Conservation (phyloP, 352 stramenopile species). For the Pseudoperonospora humuli region DNA sequence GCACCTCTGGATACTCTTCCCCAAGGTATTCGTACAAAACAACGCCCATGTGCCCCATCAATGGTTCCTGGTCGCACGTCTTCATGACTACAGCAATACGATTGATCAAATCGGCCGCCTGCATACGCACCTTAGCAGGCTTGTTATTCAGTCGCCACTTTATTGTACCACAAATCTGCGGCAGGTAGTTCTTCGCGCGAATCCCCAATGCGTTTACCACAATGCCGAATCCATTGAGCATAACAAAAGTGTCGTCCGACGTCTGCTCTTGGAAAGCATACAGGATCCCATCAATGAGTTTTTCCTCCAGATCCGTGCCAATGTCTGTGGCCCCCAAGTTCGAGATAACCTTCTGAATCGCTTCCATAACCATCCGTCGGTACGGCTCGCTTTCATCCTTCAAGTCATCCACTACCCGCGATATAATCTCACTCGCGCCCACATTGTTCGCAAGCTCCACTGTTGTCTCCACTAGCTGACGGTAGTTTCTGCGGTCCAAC, state of each 20-base stretch:
- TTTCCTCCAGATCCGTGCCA: slow-evolving; percentile 94
- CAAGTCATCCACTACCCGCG: slow-evolving; percentile 96
- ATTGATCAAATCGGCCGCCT: slow-evolving; percentile 97
- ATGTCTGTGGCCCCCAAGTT: slow-evolving; percentile 96
- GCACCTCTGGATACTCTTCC: slow-evolving; percentile 99
- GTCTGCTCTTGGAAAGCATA: slow-evolving; percentile 99
- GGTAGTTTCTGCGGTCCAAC: slow-evolving; percentile 96
- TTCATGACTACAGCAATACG: slow-evolving; percentile 99
- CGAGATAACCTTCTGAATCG: slow-evolving; percentile 96
- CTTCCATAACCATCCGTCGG: slow-evolving; percentile 99
- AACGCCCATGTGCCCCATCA: slow-evolving; percentile 98
- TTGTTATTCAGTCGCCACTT: slow-evolving; percentile 99
- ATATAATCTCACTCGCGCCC: slow-evolving; percentile 97
- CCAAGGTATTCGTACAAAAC: slow-evolving; percentile 99
- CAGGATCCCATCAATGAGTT: slow-evolving; percentile 98
- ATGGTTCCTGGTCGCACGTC: slow-evolving; percentile 95
- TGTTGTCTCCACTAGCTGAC: slow-evolving; percentile 98
- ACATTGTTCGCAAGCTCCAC: slow-evolving; percentile 98
- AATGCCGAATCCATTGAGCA: slow-evolving; percentile 97
- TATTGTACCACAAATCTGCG: slow-evolving; percentile 98
- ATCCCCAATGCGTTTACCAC: slow-evolving; percentile 97
- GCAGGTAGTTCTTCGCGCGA: slow-evolving; percentile 97
- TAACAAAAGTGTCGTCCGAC: slow-evolving; percentile 90
- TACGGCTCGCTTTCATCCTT: slow-evolving; percentile 99
- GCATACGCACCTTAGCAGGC: slow-evolving; percentile 96